These are phyloP conservation scores for Oenanthe sinensis DNA, from an alignment of 129 eudicot species.

Conservation along the genomic window DNA sequence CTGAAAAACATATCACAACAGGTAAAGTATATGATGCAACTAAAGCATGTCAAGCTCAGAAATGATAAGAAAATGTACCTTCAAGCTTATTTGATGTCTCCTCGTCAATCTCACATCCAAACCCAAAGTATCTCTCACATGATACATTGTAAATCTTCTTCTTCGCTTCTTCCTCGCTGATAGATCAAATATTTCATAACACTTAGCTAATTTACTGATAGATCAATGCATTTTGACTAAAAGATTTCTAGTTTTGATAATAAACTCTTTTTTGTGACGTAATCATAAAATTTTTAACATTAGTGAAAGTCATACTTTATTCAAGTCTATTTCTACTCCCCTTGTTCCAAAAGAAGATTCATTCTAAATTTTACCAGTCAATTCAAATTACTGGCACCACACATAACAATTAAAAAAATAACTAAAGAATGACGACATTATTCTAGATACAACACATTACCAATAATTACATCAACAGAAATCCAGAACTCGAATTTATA, in stretches of 20 bases:
- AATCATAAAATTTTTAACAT: too few species aligned
- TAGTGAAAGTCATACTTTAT: too few species aligned
- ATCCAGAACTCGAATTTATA: not conserved
- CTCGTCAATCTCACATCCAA: constrained; percentile 95
- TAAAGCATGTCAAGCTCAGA: not conserved
- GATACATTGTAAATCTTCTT: constrained; percentile 94
- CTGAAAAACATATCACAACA: constrained; percentile 25
- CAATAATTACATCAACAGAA: too few species aligned
- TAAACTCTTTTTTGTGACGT: too few species aligned
- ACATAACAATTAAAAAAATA: not conserved
- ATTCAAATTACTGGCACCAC: not conserved
- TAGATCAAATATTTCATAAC: not conserved
- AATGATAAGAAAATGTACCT: constrained; percentile 23
- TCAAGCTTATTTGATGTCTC: constrained; percentile 90
- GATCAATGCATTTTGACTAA: not conserved
- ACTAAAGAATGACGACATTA: not conserved
- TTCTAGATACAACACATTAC: not conserved
- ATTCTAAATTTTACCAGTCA: not conserved
- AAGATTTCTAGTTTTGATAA: not conserved
- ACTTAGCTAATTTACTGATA: not conserved
- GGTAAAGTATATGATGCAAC: not conserved
- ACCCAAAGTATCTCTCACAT: constrained; percentile 93
- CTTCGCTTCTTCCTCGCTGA: constrained; percentile 88
- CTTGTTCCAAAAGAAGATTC: not conserved
- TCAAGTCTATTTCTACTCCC: not conserved